Evolutionary conservation across 2,329 filamentous ascomycete genomes (phyloP), one percentile per base, ranked within the genome.

Genomic region (Aspergillus luchuensis): DNA sequence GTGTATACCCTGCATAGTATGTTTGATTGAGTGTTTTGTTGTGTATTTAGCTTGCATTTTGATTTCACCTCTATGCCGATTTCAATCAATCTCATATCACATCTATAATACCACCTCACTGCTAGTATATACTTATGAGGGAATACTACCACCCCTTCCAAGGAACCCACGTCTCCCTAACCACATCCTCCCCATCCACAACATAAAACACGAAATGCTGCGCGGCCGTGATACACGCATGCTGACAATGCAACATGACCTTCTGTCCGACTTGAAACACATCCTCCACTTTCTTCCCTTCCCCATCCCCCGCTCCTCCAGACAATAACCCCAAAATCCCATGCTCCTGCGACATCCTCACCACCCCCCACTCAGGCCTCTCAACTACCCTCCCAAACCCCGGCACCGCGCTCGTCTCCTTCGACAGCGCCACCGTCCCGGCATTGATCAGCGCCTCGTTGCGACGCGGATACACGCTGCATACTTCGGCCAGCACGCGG

Each of bases 321-420:
- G 11, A 30, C 47, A 84, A 36, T 3, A 88, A 90, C 1, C 78
- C 81, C 68, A 94, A 69, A 54, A 92, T 86, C 0, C 90, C 90
- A 76, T 94, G 91, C 77, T 95, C 91, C 77, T 94, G 91, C 66
- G 87, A 87, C 62, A 92, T 84, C 25, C 85, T 82, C n/a, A 85
- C 86, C 2, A 93, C 86, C 66, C 89, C 83, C 61, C 70, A 71
- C 3, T 80, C 80, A 83, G 87, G 90, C 0, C 83, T 81, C 62
- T 83, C 84, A 2, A 91, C 76, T 33, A 92, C 81, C 0, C 88
- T 90, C 84, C 87, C 92, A 8, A 87, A 90, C 1, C 80, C 73
- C 71, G 92, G 92, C 58, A 84, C 83, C 65, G 87, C 86, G 67
- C 90, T 91, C 0, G 88, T 85, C 72, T 92, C 91, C 4, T 90